Percentiles rank a stretch among this genome's conserved stretches.
Conservation (phyloP, 345 rosid genomes). For the Leavenworthia alabamica region DNA sequence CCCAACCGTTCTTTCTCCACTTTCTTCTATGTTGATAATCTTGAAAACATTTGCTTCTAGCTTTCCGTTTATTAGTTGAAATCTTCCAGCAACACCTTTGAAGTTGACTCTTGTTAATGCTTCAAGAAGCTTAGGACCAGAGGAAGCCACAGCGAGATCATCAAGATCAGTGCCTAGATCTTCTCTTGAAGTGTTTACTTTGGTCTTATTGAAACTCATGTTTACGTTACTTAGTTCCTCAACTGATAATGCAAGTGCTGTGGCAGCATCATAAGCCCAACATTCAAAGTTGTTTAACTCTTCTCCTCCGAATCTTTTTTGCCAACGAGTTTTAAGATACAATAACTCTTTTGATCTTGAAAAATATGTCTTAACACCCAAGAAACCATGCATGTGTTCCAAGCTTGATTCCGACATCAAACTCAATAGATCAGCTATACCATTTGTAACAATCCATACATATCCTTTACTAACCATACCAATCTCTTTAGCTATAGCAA, state of each 20-base stretch:
- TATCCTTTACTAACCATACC: constrained; percentile 57
- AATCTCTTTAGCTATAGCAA: constrained; percentile 31
- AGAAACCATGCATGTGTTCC: constrained; percentile 37
- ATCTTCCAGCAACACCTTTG: constrained; percentile 42
- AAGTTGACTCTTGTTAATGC: constrained; percentile 32
- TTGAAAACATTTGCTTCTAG: constrained; percentile 29
- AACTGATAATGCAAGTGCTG: constrained; percentile 44
- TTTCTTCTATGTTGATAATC: constrained; percentile 43
- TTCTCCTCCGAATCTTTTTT: constrained; percentile 18
- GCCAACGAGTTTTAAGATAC: constrained; percentile 39
- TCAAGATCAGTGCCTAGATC: constrained; percentile 33
- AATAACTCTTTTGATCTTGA: constrained; percentile 30
- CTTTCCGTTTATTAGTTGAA: constrained; percentile 35
- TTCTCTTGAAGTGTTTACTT: background rate
- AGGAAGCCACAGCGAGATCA: constrained; percentile 28
- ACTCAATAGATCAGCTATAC: constrained; percentile 23
- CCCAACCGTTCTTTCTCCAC: constrained; percentile 37
- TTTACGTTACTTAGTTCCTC: constrained; percentile 29
- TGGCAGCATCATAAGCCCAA: constrained; percentile 51
- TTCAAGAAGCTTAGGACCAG: constrained; percentile 38
- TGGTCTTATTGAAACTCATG: constrained; percentile 22
- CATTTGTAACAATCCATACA: constrained; percentile 47
- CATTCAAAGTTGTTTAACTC: constrained; percentile 32
- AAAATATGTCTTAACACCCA: constrained; percentile 31
- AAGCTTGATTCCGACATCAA: background rate